Evolutionary conservation across 1,139 yeast species (phyloP).

Genomic region (Magnusiomyces ingens): DNA sequence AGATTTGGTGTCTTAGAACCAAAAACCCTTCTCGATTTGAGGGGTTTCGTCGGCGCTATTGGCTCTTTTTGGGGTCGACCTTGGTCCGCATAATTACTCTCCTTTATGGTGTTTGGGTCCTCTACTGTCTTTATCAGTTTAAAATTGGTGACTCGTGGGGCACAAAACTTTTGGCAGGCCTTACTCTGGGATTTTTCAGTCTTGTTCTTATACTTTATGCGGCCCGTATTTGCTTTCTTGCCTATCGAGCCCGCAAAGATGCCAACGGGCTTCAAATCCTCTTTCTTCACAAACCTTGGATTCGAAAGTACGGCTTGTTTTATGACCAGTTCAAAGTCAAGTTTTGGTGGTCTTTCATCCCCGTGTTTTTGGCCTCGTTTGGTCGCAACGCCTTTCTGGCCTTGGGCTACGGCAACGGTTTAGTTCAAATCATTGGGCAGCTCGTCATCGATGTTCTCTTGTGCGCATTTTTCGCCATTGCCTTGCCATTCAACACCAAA

Average conservation of each 20-base stretch:
- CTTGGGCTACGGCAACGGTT: conserved; percentile 30
- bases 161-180: conserved; percentile 27
- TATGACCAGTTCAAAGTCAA: conserved; percentile 30
- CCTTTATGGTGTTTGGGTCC: conserved; percentile 32
- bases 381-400: conserved; percentile 32
- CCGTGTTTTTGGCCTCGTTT: conserved; percentile 24
- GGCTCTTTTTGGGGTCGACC: conserved; percentile 21
- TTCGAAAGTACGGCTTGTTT: conserved; percentile 29
- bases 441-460: conserved; percentile 25
- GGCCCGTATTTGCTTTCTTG: conserved; percentile 25
- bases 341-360: conserved; percentile 34
- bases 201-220: conserved; percentile 23
- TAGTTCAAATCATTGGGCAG: conserved; percentile 32
- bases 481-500: conserved; percentile 29
- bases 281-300: conserved; percentile 30
- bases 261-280: conserved; percentile 25
- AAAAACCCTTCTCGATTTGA: conserved; percentile 20
- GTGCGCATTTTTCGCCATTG: conserved; percentile 18
- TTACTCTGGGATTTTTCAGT: conserved; percentile 28
- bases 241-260: conserved; percentile 22
- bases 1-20: conserved; percentile 18
- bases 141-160: conserved; percentile 32
- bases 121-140: conserved; percentile 31
- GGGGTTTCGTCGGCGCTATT: conserved; percentile 25
- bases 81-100: conserved; percentile 27